Base-by-base conservation (phyloP, 805 yeast genomes). In the Millerozyma miso region DNA sequence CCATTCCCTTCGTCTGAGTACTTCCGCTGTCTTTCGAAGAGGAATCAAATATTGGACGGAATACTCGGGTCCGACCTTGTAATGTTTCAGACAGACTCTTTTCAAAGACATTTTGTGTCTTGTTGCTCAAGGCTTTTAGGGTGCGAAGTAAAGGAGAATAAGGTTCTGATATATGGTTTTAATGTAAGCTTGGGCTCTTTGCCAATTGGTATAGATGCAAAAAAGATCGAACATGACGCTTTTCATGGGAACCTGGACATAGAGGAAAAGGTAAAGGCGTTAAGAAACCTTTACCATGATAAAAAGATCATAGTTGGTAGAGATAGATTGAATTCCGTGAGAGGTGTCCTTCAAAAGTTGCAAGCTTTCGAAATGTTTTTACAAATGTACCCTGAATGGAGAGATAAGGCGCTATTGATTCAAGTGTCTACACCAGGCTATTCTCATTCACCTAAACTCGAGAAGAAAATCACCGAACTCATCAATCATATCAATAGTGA, bases 1-100 rank as follows among this genome's bases (percentile, higher is more conserved):
- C 96, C 97, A n/a, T 90, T 91, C 74, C 97, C 97, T 10, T 82
- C 96, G 19, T 83, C 89, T 14, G 99, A 93, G 63, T 89, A 90
- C 61, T 88, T 93, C 67, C 76, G 97, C 48, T 86, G 96, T 52
- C 65, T 95, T 31, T 82, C 96, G 32, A 86, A 86, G 63, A 77
- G 99, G 51, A 74, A 80, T 43, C 84, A 86, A 56, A 69, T 93
- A 39, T 72, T 93, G 45, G 95, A 88, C 56, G 98, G 99, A 14
- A 77, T 93, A 77, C 75, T 93, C 38, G 98, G 98, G 18, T 81
- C 96, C 4, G 87, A 88, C 59, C 79, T 81, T 55, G 77, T 93
- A 37, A 89, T 85, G 7, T 88, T 93, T 67, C 99, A 93, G 62
- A 80, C 88, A 52, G 81, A 77, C 42, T 81, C 91, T 5, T 91